Evolutionary conservation across 495 filamentous ascomycete genomes (phyloP).

Genomic region (Hyaloscypha hepaticicola): DNA sequence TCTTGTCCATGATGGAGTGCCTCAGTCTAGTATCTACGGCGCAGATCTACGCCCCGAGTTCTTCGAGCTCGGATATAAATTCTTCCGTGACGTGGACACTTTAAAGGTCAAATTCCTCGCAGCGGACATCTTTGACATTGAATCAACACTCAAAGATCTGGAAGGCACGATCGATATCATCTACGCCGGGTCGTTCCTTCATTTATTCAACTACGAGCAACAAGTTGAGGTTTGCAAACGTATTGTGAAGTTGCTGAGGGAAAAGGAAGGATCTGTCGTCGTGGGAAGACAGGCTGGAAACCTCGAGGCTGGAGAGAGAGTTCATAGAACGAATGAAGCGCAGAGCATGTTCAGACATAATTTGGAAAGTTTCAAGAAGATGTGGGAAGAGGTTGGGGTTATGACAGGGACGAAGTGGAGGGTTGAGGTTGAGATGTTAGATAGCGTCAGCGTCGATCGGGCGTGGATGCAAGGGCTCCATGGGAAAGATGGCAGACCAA

Average conservation of each 20-base stretch:
- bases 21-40: slow-evolving; percentile 40
- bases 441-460: too few relatives aligned
- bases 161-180: slow-evolving; percentile 54
- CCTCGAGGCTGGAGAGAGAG: slow-evolving; percentile 35
- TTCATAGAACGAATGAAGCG: slow-evolving; percentile 20
- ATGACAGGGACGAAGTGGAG: slow-evolving; percentile 46
- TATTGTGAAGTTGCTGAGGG: slow-evolving; percentile 46
- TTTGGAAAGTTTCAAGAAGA: slow-evolving; percentile 40
- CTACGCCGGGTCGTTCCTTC: slow-evolving; percentile 55
- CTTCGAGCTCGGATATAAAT: slow-evolving; percentile 52
- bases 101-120: slow-evolving; percentile 48
- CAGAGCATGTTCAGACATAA: slow-evolving; percentile 47
- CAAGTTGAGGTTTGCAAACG: slow-evolving; percentile 49
- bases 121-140: slow-evolving; percentile 51
- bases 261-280: slow-evolving; percentile 43
- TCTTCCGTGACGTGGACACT: slow-evolving; percentile 48
- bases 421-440: slow-evolving; percentile 12
- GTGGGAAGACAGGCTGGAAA: slow-evolving; percentile 49
- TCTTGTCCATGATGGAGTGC: slow-evolving; percentile 44
- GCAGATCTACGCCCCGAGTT: slow-evolving; percentile 47
- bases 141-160: slow-evolving; percentile 37
- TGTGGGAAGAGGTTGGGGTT: slow-evolving; percentile 51
- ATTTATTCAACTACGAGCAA: slow-evolving; percentile 55
- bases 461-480: not conserved
- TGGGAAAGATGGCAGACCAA: not conserved